Evolutionary conservation across 2,329 filamentous ascomycete genomes (phyloP).

Genomic region (Chaetomium globosum): DNA sequence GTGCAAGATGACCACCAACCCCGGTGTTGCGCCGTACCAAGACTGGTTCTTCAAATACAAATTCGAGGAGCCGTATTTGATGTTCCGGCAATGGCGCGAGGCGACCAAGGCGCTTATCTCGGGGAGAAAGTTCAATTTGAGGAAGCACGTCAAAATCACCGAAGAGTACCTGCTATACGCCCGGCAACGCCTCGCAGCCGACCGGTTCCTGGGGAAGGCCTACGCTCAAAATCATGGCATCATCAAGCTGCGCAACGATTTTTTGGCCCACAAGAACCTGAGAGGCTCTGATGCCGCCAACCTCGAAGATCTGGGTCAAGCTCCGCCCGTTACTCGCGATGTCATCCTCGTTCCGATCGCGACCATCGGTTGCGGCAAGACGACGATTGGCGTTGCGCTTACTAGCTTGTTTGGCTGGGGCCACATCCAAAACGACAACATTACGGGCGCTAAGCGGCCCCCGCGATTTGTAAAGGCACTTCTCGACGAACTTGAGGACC

Average conservation of each 20-base stretch:
- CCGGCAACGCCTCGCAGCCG: constrained; percentile 67
- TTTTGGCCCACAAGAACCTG: constrained; percentile 78
- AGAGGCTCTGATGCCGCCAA: constrained; percentile 88
- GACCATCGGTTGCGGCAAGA: constrained; percentile 96
- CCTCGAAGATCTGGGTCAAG: constrained; percentile 63
- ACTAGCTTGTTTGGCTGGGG: constrained; percentile 86
- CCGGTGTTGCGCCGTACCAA: constrained; percentile 59
- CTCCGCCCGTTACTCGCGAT: constrained; percentile 62
- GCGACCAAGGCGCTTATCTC: constrained; percentile 87
- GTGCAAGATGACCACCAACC: constrained; percentile 68
- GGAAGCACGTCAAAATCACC: constrained; percentile 87
- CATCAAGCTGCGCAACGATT: constrained; percentile 85
- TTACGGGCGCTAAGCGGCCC: constrained; percentile 73
- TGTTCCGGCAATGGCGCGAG: constrained; percentile 99
- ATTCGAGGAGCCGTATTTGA: constrained; percentile 96
- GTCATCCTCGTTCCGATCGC: constrained; percentile 88
- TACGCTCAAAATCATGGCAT: constrained; percentile 94
- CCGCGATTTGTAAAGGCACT: constrained; percentile 75
- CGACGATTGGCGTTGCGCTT: constrained; percentile 82
- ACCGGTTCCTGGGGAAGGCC: constrained; percentile 67
- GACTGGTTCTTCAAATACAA: constrained; percentile 99
- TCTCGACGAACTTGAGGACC: constrained; percentile 63
- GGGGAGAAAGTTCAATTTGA: constrained; percentile 72
- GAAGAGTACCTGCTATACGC: constrained; percentile 88
- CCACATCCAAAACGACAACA: constrained; percentile 96